These are phyloP conservation scores for Penicillium ochrochloron DNA, from an alignment of 495 filamentous ascomycete genomes.

Conservation along the genomic window DNA sequence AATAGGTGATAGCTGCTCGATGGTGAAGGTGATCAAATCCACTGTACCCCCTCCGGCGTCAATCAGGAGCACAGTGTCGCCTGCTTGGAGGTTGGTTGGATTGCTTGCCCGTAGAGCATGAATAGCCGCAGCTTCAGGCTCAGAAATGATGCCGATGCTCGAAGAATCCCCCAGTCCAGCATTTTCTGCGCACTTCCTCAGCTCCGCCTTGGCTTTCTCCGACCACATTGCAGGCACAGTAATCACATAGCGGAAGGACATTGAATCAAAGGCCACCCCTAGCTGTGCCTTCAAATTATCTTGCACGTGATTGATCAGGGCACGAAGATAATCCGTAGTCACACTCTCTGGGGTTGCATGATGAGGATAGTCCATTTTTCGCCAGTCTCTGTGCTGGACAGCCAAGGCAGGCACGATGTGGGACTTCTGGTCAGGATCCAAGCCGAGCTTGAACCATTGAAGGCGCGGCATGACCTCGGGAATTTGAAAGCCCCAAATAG, in stretches of 20 bases:
- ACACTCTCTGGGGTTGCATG: background rate
- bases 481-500: constrained; percentile 58
- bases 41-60: constrained; percentile 83
- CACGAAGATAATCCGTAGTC: constrained; percentile 44
- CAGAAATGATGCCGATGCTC: constrained; percentile 69
- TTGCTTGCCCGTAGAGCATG: constrained; percentile 69
- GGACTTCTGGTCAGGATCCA: constrained; percentile 29
- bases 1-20: constrained; percentile 34
- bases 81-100: constrained; percentile 63
- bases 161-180: constrained; percentile 67
- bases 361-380: constrained; percentile 54
- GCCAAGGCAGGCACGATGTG: constrained; percentile 31
- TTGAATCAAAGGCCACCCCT: constrained; percentile 64
- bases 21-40: constrained; percentile 61
- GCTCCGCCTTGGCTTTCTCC: constrained; percentile 72
- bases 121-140: constrained; percentile 77
- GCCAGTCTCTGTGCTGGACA: constrained; percentile 48
- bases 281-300: constrained; percentile 47
- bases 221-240: constrained; percentile 73
- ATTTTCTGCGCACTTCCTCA: constrained; percentile 64
- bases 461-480: constrained; percentile 41
- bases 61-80: constrained; percentile 75
- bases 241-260: constrained; percentile 66
- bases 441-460: constrained; percentile 61
- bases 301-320: constrained; percentile 32